Conservation (phyloP, 1,284 basidiomycete genomes). For the Schizophyllum commune region DNA sequence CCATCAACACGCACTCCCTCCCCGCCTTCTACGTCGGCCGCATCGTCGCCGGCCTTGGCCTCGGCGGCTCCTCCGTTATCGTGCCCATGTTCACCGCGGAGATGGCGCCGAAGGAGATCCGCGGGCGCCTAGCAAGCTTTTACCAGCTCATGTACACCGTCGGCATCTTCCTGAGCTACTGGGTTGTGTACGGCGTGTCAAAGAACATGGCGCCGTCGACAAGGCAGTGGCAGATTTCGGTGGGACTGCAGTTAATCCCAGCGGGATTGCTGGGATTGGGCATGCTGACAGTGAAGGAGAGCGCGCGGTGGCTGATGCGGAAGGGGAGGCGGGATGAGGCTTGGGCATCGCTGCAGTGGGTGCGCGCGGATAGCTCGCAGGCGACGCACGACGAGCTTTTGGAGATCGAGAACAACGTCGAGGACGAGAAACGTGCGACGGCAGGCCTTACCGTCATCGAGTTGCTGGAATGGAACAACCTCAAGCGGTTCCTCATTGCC, state of each 20-base stretch:
- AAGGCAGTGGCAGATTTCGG: slow-evolving; percentile 7
- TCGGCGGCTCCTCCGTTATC: slow-evolving; percentile 8
- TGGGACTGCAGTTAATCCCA: slow-evolving; percentile 5
- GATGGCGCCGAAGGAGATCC: slow-evolving; percentile 9
- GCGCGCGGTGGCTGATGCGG: slow-evolving; percentile 6
- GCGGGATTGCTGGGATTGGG: slow-evolving; percentile 5
- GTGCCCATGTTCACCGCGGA: slow-evolving; percentile 9
- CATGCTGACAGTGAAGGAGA: slow-evolving; percentile 9
- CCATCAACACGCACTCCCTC: slow-evolving; percentile 9
- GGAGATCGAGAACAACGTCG: slow-evolving; percentile 4
- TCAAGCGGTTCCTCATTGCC: slow-evolving; percentile 2
- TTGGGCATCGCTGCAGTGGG: slow-evolving; percentile 8
- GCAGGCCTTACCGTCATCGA: slow-evolving; percentile 4
- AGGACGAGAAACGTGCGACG: slow-evolving; percentile 4
- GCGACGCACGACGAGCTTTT: slow-evolving; percentile 5
- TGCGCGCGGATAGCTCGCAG: slow-evolving; percentile 7
- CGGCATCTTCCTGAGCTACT: slow-evolving; percentile 7
- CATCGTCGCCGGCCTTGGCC: slow-evolving; percentile 7
- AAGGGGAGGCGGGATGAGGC: slow-evolving; percentile 7
- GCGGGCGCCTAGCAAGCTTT: slow-evolving; percentile 4
- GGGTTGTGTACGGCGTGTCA: slow-evolving; percentile 8
- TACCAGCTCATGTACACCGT: not conserved
- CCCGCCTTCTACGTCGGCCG: slow-evolving; percentile 8
- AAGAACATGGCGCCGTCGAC: not conserved
- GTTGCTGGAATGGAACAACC: slow-evolving; percentile 6